A percentile compares a stretch with the other conserved stretches of the same genome.
phyloP scores from a whole-genome alignment of 2,329 filamentous ascomycete genomes.

The Colletotrichum simmondsii region DNA sequence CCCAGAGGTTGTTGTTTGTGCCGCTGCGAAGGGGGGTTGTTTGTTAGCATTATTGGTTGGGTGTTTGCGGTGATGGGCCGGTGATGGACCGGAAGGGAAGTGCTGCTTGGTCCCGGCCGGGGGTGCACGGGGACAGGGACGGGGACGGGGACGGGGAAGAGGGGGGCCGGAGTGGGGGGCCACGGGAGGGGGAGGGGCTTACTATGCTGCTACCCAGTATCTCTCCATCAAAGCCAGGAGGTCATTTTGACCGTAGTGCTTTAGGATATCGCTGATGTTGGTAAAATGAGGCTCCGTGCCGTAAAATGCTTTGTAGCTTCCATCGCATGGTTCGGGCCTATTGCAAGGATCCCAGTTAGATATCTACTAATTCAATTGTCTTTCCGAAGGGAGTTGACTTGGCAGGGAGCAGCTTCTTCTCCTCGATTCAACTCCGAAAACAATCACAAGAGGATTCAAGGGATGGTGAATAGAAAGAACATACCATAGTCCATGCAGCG shows the following conservation, averaged over 20 bases:
- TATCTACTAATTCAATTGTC: not conserved
- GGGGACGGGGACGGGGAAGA: not conserved
- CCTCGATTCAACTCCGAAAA: not conserved
- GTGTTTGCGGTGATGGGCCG: not conserved
- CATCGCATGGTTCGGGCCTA: constrained; percentile 58
- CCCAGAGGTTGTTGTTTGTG: constrained; percentile 65
- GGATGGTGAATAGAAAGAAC: constrained; percentile 16
- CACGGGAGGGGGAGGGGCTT: constrained; percentile 30
- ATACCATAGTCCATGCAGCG: constrained; percentile 56
- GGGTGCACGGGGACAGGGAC: constrained; percentile 18
- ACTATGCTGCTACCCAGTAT: constrained; percentile 55
- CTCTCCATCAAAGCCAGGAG: constrained; percentile 53
- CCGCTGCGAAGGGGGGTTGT: constrained; percentile 40
- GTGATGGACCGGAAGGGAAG: not conserved
- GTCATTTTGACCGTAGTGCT: constrained; percentile 50
- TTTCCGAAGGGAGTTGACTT: not conserved
- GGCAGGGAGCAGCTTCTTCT: not conserved
- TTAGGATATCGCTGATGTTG: constrained; percentile 54
- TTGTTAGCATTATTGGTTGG: not conserved
- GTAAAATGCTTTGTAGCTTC: constrained; percentile 55
- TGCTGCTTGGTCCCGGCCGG: not conserved
- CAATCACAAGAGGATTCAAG: not conserved
- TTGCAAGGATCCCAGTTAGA: not conserved
- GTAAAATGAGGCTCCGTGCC: constrained; percentile 53
- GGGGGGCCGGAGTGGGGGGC: constrained; percentile 16